phyloP scores from a whole-genome alignment of 176 grass and related monocot genomes.

The Oryza glumipatula region DNA sequence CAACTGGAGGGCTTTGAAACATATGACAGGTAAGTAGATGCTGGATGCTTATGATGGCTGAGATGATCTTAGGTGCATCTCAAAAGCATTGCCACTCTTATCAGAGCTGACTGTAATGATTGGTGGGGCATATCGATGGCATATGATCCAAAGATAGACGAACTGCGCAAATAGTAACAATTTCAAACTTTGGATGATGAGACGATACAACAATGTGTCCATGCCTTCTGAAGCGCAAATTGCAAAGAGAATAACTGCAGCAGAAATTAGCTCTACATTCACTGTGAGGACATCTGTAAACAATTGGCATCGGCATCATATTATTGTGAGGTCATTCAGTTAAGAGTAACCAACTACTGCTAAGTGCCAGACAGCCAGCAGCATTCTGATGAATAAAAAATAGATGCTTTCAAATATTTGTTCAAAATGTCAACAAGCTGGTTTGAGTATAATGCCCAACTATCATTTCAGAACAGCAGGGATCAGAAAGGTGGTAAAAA shows the following conservation, averaged over 20 bases:
- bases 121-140: not conserved
- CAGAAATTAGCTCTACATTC: constrained; percentile 5
- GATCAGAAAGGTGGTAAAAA: constrained; percentile 46
- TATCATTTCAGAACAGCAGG: constrained; percentile 31
- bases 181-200: not conserved
- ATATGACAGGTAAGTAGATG: constrained; percentile 18
- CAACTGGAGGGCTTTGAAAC: not conserved
- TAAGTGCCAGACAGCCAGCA: not conserved
- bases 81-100: constrained; percentile 21
- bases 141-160: not conserved
- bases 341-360: constrained; percentile 12
- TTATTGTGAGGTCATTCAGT: constrained; percentile 7
- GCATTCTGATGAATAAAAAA: constrained; percentile 10
- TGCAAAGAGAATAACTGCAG: not conserved
- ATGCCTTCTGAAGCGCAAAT: not conserved
- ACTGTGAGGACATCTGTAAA: not conserved
- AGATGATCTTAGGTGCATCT: not conserved
- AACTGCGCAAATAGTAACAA: not conserved
- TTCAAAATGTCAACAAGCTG: not conserved
- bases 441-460: constrained; percentile 19
- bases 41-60: not conserved
- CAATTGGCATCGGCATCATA: not conserved
- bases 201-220: constrained; percentile 24
- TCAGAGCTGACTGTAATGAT: constrained; percentile 12
- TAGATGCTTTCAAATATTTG: not conserved